Base-by-base conservation (phyloP, 768 basidiomycete genomes). In the Auriscalpium vulgare region DNA sequence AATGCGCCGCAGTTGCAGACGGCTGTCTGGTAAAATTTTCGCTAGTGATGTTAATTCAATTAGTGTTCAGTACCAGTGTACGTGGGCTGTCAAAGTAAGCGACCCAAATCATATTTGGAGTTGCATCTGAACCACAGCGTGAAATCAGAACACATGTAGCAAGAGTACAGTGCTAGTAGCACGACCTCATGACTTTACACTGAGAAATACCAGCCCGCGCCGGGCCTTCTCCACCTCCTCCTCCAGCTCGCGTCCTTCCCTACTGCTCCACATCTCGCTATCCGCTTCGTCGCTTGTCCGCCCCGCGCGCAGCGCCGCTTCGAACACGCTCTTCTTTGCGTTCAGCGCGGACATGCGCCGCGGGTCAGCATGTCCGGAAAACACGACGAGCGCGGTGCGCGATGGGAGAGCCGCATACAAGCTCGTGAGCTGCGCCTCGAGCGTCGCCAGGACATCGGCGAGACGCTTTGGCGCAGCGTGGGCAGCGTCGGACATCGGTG, bases 301-400 rank as follows among this genome's bases (percentile, higher is more conserved):
- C 17, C 82, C 82, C 49, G 71, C 69, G 61, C 78, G 75, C 51
- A 87, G 69, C 14, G 80, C 81, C 21, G 64, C 73, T 63, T 97
- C 94, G 63, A 93, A 95, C 35, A 79, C 76, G 4, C 68, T 71
- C 69, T 91, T 88, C 50, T 85, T 77, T 6, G 79, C 80, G 61
- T 84, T 85, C 19, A 98, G 72, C 23, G 76, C 68, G 3, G 87
- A 75, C 91, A 95, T 93, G 8, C 69, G 73, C 0, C 91, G 81
- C 0, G 95, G 94, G 67, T 97, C 91, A 0, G 85, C 84, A 65
- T 97, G 92, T 1, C 95, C 94, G 0, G 88, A 90, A 65, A 97
- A 84, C 40, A 98, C 75, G 53, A 97, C 71, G 19, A 97, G 68
- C 0, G 92, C 93, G 0, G 94, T 91, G 19, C 85, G 82, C 2